Percentiles rank a stretch among this genome's conserved stretches.
phyloP scores from a whole-genome alignment of 192 early-diverging fungal genomes.

The Gonapodya prolifera region DNA sequence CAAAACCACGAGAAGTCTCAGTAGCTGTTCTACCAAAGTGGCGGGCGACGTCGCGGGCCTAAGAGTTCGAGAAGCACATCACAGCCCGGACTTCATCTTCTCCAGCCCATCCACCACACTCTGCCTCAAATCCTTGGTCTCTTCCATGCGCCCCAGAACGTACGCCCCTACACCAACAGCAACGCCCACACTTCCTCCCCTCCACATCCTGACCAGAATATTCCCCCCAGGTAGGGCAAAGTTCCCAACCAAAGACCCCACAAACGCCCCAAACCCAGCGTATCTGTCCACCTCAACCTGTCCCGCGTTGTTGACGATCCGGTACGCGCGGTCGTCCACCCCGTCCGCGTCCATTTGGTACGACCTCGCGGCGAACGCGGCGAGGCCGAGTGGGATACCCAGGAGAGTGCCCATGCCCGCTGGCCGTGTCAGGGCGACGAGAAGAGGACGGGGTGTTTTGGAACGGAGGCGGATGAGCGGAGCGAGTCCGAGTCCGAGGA shows the following conservation, averaged over 20 bases:
- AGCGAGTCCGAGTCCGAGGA: neutral
- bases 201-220: neutral
- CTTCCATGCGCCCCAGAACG: neutral
- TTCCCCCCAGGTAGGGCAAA: neutral
- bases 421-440: neutral
- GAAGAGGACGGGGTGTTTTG: neutral
- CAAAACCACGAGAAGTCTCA: too few relatives aligned
- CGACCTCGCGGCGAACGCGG: neutral
- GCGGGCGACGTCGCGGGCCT: too few relatives aligned
- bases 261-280: neutral
- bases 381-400: neutral
- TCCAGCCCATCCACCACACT: neutral
- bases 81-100: neutral
- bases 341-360: neutral
- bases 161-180: neutral
- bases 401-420: neutral
- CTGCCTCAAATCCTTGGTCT: neutral
- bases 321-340: slow-evolving; percentile 1
- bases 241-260: neutral
- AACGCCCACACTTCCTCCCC: neutral
- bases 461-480: neutral
- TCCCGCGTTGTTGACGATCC: neutral
- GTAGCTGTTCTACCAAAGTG: too few relatives aligned
- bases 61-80: too few relatives aligned
- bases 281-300: neutral